Evolutionary conservation across 2,329 filamentous ascomycete genomes (phyloP), one percentile per base, ranked within the genome.

Genomic region (Colletotrichum brevisporum): DNA sequence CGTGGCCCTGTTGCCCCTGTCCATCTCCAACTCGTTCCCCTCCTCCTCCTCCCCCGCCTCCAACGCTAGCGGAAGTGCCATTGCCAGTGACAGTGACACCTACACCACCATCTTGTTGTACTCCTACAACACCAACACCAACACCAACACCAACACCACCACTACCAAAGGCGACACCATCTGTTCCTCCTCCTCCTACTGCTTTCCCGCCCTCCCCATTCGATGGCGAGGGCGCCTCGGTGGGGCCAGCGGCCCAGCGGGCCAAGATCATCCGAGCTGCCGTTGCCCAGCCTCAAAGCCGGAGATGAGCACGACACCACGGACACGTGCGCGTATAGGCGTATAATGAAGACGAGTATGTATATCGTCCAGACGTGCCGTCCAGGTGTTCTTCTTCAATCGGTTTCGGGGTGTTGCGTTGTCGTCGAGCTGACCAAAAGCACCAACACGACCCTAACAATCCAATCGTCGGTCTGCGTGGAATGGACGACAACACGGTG

Each of bases 211-310:
- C 62, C 31, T 56, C 56, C 45, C 43, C 67, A 27, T 65, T 36
- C 63, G 67, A 15, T n/a, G 41, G 13, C 5, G 67, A 67, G 67
- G 52, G 70, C 56, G 70, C 63, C 61, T 67, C 67, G 12, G 63
- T 72, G 60, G 70, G 70, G 60, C 70, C 70, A 69, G 64, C 64
- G 64, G 68, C 68, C 70, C 64, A 72, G 60, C 68, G 70, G 68
- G 70, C 70, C 64, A 71, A 63, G 60, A 71, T 69, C 70, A 71
- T 72, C 67, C 69, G 69, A 61, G 67, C 66, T 65, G 66, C 54
- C 66, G 66, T 55, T 55, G 60, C 41, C 60, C 61, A 50, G 60
- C 64, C 47, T 45, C n/a, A 21, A 21, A 52, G 43, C 39, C n/a
- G 24, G 47, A 45, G 16, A 50, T 24, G 31, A 51, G 21, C 45